Base-by-base conservation (phyloP, 2,329 filamentous ascomycete species). In the Helotiales sp. region DNA sequence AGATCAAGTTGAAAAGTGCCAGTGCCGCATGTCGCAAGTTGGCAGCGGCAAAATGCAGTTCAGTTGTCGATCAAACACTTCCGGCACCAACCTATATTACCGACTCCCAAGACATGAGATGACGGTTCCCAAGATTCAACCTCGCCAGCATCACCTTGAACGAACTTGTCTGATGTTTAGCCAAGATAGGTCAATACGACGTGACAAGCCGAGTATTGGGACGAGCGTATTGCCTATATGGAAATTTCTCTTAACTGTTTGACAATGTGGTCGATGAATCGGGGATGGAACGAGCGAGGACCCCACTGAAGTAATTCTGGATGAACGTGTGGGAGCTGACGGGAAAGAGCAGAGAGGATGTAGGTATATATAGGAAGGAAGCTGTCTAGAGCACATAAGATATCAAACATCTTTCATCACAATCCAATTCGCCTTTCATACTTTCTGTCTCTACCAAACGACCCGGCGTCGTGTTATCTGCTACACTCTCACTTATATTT, bases 391-490 rank as follows among this genome's bases (percentile, higher is more conserved):
- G 47, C 45, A 61, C 30, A 45, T 45, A 64, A 34, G 40, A 55
- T 24, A 32, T 2, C 37, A 61, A 32, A 47, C 45, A 47, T 58
- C 50, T 61, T 43, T 45, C 54, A 52, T 63, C 61, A 37, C 49
- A 37, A 28, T 57, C 43, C 47, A 57, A 47, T 58, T 57, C 50
- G 37, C 22, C 61, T 62, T 61, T 61, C 58, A 47, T 61, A 55
- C 55, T 49, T 37, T 59, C 55, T 55, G n/a, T 59, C 52, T 55
- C 60, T 54, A 50, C 30, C 32, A 62, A 57, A 59, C 66, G 63
- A 66, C 64, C 66, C 50, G 60, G 66, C 49, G 64, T 66, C 63
- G 66, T 69, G 22, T 61, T 49, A 52, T 37, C 22, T 63, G 37
- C 61, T 57, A 45, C 24, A 63, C 34, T 47, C 32, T 34, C n/a